Evolutionary conservation across 371 early-diverging fungal genomes (phyloP).

Genomic region (Mucor plumbeus): DNA sequence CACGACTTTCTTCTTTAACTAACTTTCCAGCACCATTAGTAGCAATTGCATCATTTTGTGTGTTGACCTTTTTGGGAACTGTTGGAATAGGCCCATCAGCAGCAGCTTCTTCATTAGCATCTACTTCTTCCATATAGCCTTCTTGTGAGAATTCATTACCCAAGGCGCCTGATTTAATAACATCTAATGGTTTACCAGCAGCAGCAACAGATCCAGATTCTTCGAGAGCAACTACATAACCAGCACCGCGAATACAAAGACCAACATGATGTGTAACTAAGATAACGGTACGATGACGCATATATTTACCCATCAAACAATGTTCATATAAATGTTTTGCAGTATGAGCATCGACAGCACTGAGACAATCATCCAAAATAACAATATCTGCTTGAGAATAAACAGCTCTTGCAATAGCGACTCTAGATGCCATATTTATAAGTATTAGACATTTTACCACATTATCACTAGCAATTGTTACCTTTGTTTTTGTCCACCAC

Average conservation of each 20-base stretch:
- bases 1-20: constrained; percentile 69
- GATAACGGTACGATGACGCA: constrained; percentile 80
- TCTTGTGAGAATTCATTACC: constrained; percentile 51
- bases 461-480: not conserved
- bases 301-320: constrained; percentile 69
- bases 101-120: constrained; percentile 36
- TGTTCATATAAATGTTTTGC: constrained; percentile 76
- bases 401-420: constrained; percentile 81
- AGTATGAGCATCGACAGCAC: constrained; percentile 87
- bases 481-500: constrained; percentile 86
- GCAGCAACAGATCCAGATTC: constrained; percentile 65
- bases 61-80: constrained; percentile 16
- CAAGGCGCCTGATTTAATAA: constrained; percentile 51
- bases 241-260: constrained; percentile 72
- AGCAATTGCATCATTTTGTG: constrained; percentile 26
- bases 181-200: constrained; percentile 58
- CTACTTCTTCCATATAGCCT: constrained; percentile 22
- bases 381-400: constrained; percentile 73
- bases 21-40: constrained; percentile 58
- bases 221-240: constrained; percentile 73
- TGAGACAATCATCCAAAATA: constrained; percentile 81
- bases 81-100: constrained; percentile 45
- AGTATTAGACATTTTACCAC: no score
- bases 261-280: constrained; percentile 88
- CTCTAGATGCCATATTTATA: constrained; percentile 5